Evolutionary conservation across 148 eudicot genomes (phyloP).

Genomic region (Camellia granthamiana): DNA sequence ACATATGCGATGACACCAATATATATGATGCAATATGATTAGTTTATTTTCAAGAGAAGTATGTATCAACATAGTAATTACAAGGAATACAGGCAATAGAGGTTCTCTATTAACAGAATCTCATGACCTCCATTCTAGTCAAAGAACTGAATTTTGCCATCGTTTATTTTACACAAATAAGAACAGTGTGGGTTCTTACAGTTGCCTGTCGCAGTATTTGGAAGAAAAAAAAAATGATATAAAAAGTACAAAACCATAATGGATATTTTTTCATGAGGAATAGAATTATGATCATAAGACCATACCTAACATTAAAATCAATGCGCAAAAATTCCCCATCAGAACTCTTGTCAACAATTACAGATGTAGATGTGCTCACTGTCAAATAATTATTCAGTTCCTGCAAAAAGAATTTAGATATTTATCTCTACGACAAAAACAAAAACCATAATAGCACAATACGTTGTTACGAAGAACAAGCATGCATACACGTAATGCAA

Average conservation of each 20-base stretch:
- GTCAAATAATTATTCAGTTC: constrained; percentile 74
- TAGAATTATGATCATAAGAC: background rate
- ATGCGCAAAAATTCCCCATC: constrained; percentile 84
- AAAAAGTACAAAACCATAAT: background rate
- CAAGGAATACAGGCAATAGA: background rate
- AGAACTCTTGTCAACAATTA: constrained; percentile 81
- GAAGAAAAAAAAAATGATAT: too few species aligned
- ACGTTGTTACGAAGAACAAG: background rate
- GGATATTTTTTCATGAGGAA: background rate
- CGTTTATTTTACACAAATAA: background rate
- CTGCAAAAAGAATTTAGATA: constrained; percentile 40
- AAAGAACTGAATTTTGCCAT: background rate
- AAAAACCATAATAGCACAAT: background rate
- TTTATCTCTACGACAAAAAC: constrained; percentile 13
- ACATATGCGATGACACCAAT: background rate
- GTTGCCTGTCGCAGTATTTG: background rate
- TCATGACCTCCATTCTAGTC: background rate
- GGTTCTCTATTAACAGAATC: background rate
- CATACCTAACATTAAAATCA: constrained; percentile 81
- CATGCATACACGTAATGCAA: background rate
- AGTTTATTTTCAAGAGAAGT: background rate
- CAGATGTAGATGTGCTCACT: constrained; percentile 70
- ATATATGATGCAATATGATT: background rate
- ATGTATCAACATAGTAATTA: background rate
- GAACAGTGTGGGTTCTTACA: constrained; percentile 6